Evolutionary conservation across 495 filamentous ascomycete species (phyloP), one percentile per base, ranked within the genome.

Genomic region (Mytilinidion resinicola): DNA sequence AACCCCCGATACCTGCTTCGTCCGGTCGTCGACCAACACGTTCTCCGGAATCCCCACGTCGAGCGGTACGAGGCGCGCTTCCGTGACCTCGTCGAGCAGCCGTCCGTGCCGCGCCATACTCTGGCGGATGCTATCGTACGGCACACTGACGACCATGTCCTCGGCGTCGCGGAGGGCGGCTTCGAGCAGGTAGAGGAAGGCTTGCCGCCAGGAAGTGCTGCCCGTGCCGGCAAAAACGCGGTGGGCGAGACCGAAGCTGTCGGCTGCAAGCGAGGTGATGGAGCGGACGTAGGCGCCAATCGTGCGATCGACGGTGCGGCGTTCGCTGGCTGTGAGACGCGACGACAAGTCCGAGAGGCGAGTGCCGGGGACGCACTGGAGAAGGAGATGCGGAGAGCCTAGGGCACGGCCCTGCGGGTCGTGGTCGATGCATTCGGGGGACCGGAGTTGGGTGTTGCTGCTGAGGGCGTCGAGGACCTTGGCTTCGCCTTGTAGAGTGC

Each of bases 91-190:
- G 19, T 86, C 82, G 0, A 89, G 75, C 0, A 67, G 70, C 37
- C 70, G 66, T 9, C 74, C 76, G 49, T 80, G 71, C 35, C 74
- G 69, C 58, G 57, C 62, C 9, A 82, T 62, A 38, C 82, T 75
- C 25, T 77, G 72, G 37, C 86, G 77, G 47, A 90, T 80, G 53
- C 78, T 70, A 14, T 77, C 75, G 64, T 89, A 90, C 1, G 86
- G 85, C 12, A 90, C 67, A 50, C 79, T 75, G 51, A 90, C 77
- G 35, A 84, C 76, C 70, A 82, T 82, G 55, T 89, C 87, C 63
- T 90, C 87, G 12, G 78, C 83, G 63, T 90, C 87, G 17, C 82
- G 81, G 25, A 90, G 72, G 12, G 82, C 70, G 4, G 77, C 70
- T 61, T 89, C 87, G 11, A 88, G 74, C 41, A 90, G 72, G 1